Evolutionary conservation across 257 asterid species (phyloP).

Genomic region (Jaltomata sinuosa): DNA sequence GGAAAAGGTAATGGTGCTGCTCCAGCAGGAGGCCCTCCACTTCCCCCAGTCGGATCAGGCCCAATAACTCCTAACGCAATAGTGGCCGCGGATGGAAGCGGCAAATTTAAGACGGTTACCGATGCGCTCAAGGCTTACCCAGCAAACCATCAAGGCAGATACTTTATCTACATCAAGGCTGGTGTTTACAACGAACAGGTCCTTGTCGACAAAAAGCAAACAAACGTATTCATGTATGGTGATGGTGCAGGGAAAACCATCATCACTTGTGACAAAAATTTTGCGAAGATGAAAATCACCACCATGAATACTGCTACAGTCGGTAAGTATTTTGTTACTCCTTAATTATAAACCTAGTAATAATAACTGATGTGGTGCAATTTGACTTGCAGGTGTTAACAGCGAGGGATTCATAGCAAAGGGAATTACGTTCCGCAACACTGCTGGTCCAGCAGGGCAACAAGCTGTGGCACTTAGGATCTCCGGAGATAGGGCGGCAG

Average conservation of each 20-base stretch:
- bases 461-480: constrained; percentile 71
- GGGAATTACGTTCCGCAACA: constrained; percentile 54
- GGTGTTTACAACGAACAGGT: constrained; percentile 55
- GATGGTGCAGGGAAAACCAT: constrained; percentile 64
- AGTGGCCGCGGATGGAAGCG: constrained; percentile 70
- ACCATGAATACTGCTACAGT: constrained; percentile 64
- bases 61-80: constrained; percentile 27
- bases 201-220: constrained; percentile 31
- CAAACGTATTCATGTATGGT: constrained; percentile 59
- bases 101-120: constrained; percentile 32
- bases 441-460: constrained; percentile 53
- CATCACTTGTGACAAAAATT: constrained; percentile 36
- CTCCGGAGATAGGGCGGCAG: constrained; percentile 31
- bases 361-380: no score
- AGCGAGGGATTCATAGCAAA: constrained; percentile 47
- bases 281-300: constrained; percentile 2
- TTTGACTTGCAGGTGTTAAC: no score
- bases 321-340: constrained; percentile 11
- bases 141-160: constrained; percentile 34
- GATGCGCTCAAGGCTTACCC: constrained; percentile 51
- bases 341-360: no score
- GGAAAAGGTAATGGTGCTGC: background rate
- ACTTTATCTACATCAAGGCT: constrained; percentile 50
- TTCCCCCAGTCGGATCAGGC: background rate
- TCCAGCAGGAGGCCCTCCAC: background rate